Conservation (phyloP, 108 stramenopile species). For the Conticribra guillardii region DNA sequence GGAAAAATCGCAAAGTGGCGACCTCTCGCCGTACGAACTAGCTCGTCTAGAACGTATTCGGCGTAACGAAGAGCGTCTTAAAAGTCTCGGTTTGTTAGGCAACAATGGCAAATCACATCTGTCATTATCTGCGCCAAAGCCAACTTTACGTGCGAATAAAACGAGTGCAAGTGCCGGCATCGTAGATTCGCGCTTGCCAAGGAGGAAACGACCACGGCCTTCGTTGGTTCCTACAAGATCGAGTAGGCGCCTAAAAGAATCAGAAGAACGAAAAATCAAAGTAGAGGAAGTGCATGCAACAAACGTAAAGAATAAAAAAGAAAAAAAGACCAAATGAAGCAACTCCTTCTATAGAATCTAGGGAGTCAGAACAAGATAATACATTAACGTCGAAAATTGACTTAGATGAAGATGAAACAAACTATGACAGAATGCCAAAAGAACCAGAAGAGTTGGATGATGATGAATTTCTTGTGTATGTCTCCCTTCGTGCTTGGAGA, state of each 20-base stretch:
- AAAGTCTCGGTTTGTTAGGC: conserved; percentile 16
- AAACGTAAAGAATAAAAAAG: background rate
- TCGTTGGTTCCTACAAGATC: conserved; percentile 21
- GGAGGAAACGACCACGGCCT: conserved; percentile 9
- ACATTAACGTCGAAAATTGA: background rate
- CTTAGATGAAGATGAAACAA: background rate
- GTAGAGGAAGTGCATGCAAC: conserved; percentile 6
- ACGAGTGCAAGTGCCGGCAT: background rate
- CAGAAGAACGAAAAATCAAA: conserved; percentile 14
- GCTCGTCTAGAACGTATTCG: conserved; percentile 38
- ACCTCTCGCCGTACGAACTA: conserved; percentile 37
- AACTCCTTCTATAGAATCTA: too few relatives aligned
- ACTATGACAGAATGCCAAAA: conserved; percentile 28
- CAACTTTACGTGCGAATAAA: background rate
- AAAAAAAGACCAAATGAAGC: too few relatives aligned
- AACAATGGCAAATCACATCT: background rate
- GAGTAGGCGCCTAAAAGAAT: conserved; percentile 21
- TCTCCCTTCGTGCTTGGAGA: conserved; percentile 28
- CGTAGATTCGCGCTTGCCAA: background rate
- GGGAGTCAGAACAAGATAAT: background rate
- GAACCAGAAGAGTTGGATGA: conserved; percentile 36
- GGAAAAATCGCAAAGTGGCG: background rate
- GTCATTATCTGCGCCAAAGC: background rate
- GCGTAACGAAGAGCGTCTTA: conserved; percentile 29
- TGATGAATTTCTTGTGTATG: conserved; percentile 39